phyloP scores from a whole-genome alignment of 169 alveolate species.

The Theileria sp. region DNA sequence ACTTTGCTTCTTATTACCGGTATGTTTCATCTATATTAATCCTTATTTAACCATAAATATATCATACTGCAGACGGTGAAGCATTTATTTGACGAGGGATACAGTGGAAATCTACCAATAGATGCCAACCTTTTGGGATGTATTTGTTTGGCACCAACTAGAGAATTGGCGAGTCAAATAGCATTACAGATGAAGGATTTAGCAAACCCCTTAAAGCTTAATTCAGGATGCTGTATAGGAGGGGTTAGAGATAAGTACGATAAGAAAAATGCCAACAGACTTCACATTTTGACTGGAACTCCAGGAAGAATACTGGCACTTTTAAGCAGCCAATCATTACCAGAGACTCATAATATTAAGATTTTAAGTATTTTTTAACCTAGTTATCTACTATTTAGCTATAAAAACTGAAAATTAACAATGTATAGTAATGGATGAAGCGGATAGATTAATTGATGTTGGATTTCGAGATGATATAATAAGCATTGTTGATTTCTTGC shows the following conservation, averaged over 20 bases:
- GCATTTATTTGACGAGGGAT: slow-evolving; percentile 59
- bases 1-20: slow-evolving; percentile 86
- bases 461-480: slow-evolving; percentile 86
- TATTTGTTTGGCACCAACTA: slow-evolving; percentile 74
- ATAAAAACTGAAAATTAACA: not conserved
- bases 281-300: slow-evolving; percentile 76
- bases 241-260: slow-evolving; percentile 70
- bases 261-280: slow-evolving; percentile 48
- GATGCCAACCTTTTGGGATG: slow-evolving; percentile 71
- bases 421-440: slow-evolving; percentile 87
- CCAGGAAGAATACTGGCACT: slow-evolving; percentile 65
- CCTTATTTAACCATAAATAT: not conserved
- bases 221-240: slow-evolving; percentile 73
- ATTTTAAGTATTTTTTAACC: slow-evolving; percentile 49
- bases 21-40: slow-evolving; percentile 15
- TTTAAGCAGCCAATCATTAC: slow-evolving; percentile 51
- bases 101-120: slow-evolving; percentile 54
- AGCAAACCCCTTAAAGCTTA: slow-evolving; percentile 60
- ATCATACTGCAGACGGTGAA: slow-evolving; percentile 32
- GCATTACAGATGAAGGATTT: slow-evolving; percentile 72
- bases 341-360: slow-evolving; percentile 47
- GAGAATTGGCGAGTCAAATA: slow-evolving; percentile 77
- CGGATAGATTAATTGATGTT: slow-evolving; percentile 89
- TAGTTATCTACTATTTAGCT: not conserved
- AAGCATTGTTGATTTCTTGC: slow-evolving; percentile 67